phyloP scores from a whole-genome alignment of 2,329 filamentous ascomycete species.

The Trichoderma cornu-damae region DNA sequence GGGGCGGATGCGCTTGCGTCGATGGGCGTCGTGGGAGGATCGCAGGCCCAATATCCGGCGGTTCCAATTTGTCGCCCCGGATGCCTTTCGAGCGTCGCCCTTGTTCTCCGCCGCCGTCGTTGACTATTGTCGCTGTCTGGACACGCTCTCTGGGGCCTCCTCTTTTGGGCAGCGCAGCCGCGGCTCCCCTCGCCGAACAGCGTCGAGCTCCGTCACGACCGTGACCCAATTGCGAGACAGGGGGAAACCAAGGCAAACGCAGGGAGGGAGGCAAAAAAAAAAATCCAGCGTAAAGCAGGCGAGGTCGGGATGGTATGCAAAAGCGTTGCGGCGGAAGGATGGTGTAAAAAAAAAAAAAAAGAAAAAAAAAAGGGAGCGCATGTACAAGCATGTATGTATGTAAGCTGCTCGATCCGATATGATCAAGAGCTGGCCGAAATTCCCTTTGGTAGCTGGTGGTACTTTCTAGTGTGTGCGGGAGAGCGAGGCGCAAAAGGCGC shows the following conservation, averaged over 20 bases:
- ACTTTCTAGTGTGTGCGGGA: neutral
- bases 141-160: neutral
- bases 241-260: constrained; percentile 15
- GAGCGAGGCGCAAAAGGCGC: constrained; percentile 11
- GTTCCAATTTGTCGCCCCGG: neutral
- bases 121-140: neutral
- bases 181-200: neutral
- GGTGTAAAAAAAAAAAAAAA: too few relatives aligned
- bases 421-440: neutral
- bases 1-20: constrained; percentile 4
- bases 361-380: constrained; percentile 2
- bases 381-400: neutral
- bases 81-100: neutral
- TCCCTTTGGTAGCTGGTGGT: neutral
- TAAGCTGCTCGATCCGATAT: constrained; percentile 5
- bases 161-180: constrained; percentile 4
- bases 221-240: constrained; percentile 18
- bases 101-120: neutral
- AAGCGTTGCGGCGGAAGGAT: constrained; percentile 6
- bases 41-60: constrained; percentile 5
- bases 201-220: neutral
- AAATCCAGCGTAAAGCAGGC: constrained; percentile 11
- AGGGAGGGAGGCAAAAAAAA: constrained; percentile 5
- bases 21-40: neutral
- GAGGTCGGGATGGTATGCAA: constrained; percentile 18